Percentiles rank a stretch among this genome's conserved stretches.
Conservation (phyloP, 2,329 filamentous ascomycete species). For the Amylocarpus encephaloides region DNA sequence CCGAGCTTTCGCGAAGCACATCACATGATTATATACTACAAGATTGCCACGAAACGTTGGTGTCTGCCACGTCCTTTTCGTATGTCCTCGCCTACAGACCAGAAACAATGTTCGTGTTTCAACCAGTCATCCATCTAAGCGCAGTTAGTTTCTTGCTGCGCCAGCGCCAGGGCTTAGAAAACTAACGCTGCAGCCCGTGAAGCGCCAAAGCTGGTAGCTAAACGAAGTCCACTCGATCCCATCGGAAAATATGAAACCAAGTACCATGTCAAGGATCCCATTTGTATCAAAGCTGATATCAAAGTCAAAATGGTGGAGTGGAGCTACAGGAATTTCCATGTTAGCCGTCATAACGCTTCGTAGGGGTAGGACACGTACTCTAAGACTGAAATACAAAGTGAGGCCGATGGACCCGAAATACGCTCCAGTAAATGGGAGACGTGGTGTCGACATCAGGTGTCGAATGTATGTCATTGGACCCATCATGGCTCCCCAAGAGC, state of each 20-base stretch:
- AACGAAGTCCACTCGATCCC: conserved; percentile 80
- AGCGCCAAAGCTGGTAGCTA: conserved; percentile 80
- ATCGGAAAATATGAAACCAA: conserved; percentile 97
- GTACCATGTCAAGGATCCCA: conserved; percentile 84
- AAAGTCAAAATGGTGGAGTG: conserved; percentile 80
- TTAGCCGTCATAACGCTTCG: neutral
- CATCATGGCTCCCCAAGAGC: conserved; percentile 92
- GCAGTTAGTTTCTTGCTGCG: conserved; percentile 1
- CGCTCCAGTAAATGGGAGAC: conserved; percentile 85
- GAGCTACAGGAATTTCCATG: conserved; percentile 48
- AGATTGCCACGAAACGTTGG: neutral
- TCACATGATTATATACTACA: neutral
- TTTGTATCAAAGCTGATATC: conserved; percentile 74
- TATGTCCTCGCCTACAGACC: no score
- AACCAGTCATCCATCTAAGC: conserved; percentile 8
- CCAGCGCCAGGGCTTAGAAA: neutral
- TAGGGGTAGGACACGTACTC: conserved; percentile 56
- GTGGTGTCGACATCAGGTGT: conserved; percentile 76
- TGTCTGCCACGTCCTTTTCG: no score
- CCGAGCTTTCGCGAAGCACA: neutral
- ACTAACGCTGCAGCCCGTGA: conserved; percentile 62
- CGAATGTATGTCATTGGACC: conserved; percentile 76
- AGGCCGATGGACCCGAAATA: conserved; percentile 91
- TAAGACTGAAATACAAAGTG: conserved; percentile 86
- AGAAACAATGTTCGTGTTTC: neutral